A percentile compares a stretch with the other conserved stretches of the same genome.
Evolutionary conservation across 805 yeast genomes (phyloP).

Genomic region (Yarrowia bubula): DNA sequence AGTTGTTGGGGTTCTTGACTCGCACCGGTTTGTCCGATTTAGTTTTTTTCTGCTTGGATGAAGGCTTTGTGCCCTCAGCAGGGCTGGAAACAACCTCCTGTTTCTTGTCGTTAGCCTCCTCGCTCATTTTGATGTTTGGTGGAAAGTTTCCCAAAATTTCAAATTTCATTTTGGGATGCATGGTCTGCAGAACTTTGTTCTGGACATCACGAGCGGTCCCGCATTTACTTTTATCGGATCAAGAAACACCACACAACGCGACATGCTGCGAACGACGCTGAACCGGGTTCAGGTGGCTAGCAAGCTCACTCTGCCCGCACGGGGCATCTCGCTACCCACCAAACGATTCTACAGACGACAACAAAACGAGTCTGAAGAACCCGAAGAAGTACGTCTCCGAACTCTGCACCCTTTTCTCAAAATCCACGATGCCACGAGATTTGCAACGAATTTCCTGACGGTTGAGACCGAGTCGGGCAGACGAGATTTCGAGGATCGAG

Average conservation of each 20-base stretch:
- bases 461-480: background rate
- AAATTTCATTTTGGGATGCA: background rate
- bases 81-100: background rate
- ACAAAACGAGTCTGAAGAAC: no score
- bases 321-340: background rate
- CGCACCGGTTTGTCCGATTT: background rate
- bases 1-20: conserved; percentile 3
- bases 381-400: background rate
- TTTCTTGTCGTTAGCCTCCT: background rate
- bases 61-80: background rate
- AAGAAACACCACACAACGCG: background rate
- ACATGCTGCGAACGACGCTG: conserved; percentile 6
- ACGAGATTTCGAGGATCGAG: conserved; percentile 4
- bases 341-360: background rate
- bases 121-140: background rate
- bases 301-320: background rate
- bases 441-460: background rate
- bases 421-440: background rate
- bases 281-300: background rate
- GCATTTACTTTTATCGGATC: background rate
- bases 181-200: conserved; percentile 6
- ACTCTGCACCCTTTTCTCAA: background rate
- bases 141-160: conserved; percentile 5
- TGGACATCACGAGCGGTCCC: background rate
- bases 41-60: background rate